Evolutionary conservation across 768 basidiomycete genomes (phyloP).

Genomic region (Agaricus blazei): DNA sequence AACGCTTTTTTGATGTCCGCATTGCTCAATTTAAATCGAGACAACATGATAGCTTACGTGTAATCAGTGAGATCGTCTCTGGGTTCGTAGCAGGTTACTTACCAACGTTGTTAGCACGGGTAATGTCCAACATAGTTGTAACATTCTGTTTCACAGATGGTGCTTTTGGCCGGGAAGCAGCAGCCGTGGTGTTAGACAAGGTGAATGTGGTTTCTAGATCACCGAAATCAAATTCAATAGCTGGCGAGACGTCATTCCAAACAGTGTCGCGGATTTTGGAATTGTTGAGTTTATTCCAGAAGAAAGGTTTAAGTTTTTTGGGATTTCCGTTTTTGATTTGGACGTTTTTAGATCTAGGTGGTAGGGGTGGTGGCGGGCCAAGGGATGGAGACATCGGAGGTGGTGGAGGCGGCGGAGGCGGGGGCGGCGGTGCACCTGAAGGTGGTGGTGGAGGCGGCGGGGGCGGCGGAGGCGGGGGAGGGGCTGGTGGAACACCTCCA

Average conservation of each 20-base stretch:
- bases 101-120: slow-evolving; percentile 83
- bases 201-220: slow-evolving; percentile 76
- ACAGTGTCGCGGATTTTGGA: slow-evolving; percentile 43
- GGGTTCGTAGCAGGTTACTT: slow-evolving; percentile 16
- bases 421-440: slow-evolving; percentile 21
- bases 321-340: slow-evolving; percentile 36
- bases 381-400: slow-evolving; percentile 25
- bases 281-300: slow-evolving; percentile 78
- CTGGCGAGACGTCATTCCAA: slow-evolving; percentile 56
- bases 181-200: slow-evolving; percentile 41
- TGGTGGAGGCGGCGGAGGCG: slow-evolving; percentile 26
- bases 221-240: slow-evolving; percentile 47
- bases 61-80: background rate
- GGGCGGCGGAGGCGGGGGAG: slow-evolving; percentile 15
- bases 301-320: slow-evolving; percentile 77
- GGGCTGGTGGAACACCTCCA: slow-evolving; percentile 15
- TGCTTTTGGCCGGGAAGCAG: slow-evolving; percentile 32
- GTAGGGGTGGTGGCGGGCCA: slow-evolving; percentile 25
- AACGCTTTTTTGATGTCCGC: slow-evolving; percentile 67
- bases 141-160: slow-evolving; percentile 46
- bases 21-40: slow-evolving; percentile 61
- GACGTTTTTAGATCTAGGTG: slow-evolving; percentile 26
- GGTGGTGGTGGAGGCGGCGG: slow-evolving; percentile 33
- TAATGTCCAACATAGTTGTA: slow-evolving; percentile 73
- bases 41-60: slow-evolving; percentile 74